phyloP scores from a whole-genome alignment of 2,329 filamentous ascomycete genomes.

The Zalaria obscura region DNA sequence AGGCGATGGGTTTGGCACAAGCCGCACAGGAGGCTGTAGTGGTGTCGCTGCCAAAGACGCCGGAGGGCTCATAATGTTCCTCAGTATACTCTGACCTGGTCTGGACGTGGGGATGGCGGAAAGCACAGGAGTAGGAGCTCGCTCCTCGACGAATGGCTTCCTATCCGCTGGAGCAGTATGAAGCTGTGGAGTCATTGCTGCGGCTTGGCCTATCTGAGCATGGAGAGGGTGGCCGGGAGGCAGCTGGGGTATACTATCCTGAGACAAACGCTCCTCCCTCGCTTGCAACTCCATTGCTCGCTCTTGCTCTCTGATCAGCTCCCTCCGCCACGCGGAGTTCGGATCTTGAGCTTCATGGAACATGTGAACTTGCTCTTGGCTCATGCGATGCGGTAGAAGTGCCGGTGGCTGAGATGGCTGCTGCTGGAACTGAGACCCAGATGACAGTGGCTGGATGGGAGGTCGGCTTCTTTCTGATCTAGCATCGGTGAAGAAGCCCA shows the following conservation, averaged over 20 bases:
- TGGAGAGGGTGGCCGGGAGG: background rate
- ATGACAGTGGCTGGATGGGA: conserved; percentile 7
- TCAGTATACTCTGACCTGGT: conserved; percentile 5
- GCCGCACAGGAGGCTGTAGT: conserved; percentile 5
- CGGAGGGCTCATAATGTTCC: conserved; percentile 7
- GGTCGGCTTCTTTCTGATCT: conserved; percentile 13
- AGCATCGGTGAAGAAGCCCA: conserved; percentile 17
- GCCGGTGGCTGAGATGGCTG: conserved; percentile 9
- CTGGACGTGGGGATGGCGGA: conserved; percentile 6
- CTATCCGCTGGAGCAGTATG: conserved; percentile 10
- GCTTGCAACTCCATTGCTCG: conserved; percentile 16
- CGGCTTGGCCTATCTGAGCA: background rate
- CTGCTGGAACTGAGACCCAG: conserved; percentile 5
- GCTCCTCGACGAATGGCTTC: conserved; percentile 15
- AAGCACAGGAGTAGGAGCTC: conserved; percentile 13
- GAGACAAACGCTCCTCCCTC: conserved; percentile 9
- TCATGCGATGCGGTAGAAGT: background rate
- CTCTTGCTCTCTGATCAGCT: conserved; percentile 17
- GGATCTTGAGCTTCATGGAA: conserved; percentile 6
- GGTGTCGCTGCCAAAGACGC: conserved; percentile 4
- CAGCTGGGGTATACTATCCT: conserved; percentile 7
- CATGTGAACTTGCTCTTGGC: conserved; percentile 8
- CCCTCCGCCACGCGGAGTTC: conserved; percentile 7
- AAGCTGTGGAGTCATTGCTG: background rate
- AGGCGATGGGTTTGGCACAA: conserved; percentile 12